These are phyloP conservation scores for Mycosphaerella sp. DNA, from an alignment of 2,329 filamentous ascomycete species.

Conservation along the genomic window DNA sequence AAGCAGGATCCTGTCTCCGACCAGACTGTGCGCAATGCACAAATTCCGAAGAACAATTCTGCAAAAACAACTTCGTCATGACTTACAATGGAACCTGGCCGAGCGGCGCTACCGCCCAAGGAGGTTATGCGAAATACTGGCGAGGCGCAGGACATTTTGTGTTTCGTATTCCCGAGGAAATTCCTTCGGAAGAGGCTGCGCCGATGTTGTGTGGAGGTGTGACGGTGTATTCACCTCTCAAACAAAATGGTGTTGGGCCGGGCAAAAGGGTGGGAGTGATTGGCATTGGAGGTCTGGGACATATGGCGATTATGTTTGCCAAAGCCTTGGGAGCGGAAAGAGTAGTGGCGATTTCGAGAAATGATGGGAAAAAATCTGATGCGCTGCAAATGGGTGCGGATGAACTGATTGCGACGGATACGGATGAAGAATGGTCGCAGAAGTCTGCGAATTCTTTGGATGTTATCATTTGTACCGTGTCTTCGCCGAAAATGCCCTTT, in stretches of 20 bases:
- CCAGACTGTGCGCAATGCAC: slow-evolving; percentile 49
- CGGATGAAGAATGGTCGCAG: slow-evolving; percentile 55
- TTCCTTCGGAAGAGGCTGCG: slow-evolving; percentile 49
- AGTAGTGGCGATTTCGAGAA: slow-evolving; percentile 61
- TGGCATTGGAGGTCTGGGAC: slow-evolving; percentile 56
- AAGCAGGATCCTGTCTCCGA: slow-evolving; percentile 44
- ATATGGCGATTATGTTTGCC: slow-evolving; percentile 65
- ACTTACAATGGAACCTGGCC: slow-evolving; percentile 26
- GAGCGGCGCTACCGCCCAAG: slow-evolving; percentile 47
- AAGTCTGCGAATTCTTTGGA: slow-evolving; percentile 49
- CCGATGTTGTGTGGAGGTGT: slow-evolving; percentile 74
- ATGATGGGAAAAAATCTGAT: slow-evolving; percentile 52
- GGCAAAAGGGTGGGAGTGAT: slow-evolving; percentile 66
- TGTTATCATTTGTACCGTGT: slow-evolving; percentile 55
- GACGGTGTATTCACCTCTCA: slow-evolving; percentile 64
- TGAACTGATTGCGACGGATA: slow-evolving; percentile 50
- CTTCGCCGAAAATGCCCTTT: slow-evolving; percentile 56
- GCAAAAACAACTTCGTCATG: slow-evolving; percentile 28
- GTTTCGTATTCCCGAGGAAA: slow-evolving; percentile 46
- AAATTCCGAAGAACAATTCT: slow-evolving; percentile 41
- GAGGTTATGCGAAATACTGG: slow-evolving; percentile 52
- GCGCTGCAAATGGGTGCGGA: slow-evolving; percentile 57
- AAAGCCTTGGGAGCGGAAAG: slow-evolving; percentile 63
- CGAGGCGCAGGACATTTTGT: slow-evolving; percentile 49
- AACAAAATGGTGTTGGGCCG: slow-evolving; percentile 59